Evolutionary conservation across 176 grass and related monocot species (phyloP).

Genomic region (Thinopyrum elongatum): DNA sequence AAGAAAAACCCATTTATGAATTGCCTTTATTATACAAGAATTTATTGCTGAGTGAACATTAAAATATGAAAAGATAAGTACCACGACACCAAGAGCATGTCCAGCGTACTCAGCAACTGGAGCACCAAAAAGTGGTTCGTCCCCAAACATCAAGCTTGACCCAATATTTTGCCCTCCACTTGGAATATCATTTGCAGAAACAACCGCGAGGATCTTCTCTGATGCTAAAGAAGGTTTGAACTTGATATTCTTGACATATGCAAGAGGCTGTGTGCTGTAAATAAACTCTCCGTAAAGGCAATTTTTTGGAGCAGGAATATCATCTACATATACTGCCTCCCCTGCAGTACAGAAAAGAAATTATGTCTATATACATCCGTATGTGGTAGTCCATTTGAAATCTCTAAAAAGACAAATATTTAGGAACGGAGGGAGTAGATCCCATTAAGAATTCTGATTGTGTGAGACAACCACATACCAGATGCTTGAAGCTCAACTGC

Average conservation of each 20-base stretch:
- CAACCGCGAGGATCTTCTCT: slow-evolving; percentile 48
- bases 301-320: slow-evolving; percentile 63
- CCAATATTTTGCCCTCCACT: slow-evolving; percentile 72
- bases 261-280: slow-evolving; percentile 65
- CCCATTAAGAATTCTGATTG: background rate
- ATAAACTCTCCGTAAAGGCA: slow-evolving; percentile 79
- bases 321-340: slow-evolving; percentile 87
- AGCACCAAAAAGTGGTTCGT: slow-evolving; percentile 65
- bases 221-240: slow-evolving; percentile 68
- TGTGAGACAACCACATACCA: slow-evolving; percentile 37
- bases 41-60: background rate
- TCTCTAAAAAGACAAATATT: too few species aligned
- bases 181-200: slow-evolving; percentile 75
- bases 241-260: slow-evolving; percentile 56
- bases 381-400: too few species aligned
- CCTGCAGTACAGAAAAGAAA: slow-evolving; percentile 30
- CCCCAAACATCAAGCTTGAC: slow-evolving; percentile 38
- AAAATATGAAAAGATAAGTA: slow-evolving; percentile 27
- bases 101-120: slow-evolving; percentile 63
- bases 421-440: too few species aligned
- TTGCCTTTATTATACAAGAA: background rate
- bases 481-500: slow-evolving; percentile 77
- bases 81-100: slow-evolving; percentile 73
- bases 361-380: too few species aligned
- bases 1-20: background rate